Percentiles rank a stretch among this genome's conserved stretches.
phyloP scores from a whole-genome alignment of 2,329 filamentous ascomycete species.

The Calonectria fujianensis region DNA sequence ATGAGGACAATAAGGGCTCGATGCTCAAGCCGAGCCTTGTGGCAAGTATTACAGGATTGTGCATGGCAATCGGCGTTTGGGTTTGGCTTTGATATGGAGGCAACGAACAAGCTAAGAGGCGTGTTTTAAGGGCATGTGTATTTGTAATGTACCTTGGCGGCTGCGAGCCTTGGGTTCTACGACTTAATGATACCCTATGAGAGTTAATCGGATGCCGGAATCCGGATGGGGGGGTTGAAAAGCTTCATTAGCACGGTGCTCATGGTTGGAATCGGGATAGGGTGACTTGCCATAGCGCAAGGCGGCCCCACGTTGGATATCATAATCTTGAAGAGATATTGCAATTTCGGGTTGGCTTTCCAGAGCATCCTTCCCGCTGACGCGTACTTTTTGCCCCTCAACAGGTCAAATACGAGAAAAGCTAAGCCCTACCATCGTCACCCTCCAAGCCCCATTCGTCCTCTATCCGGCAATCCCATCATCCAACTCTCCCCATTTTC shows the following conservation, averaged over 20 bases:
- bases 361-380: conserved; percentile 13
- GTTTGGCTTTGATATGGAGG: conserved; percentile 54
- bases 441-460: background rate
- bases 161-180: background rate
- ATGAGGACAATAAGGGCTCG: conserved; percentile 45
- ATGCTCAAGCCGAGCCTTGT: conserved; percentile 41
- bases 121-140: conserved; percentile 1
- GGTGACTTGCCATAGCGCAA: background rate
- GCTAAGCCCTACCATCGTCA: conserved; percentile 11
- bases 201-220: conserved; percentile 12
- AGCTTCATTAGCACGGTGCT: background rate
- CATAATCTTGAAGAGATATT: background rate
- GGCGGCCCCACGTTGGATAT: background rate
- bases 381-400: background rate
- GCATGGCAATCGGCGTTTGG: conserved; percentile 65
- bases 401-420: conserved; percentile 22
- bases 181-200: conserved; percentile 29
- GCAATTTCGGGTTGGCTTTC: background rate
- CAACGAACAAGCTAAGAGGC: background rate
- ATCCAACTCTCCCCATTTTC: background rate
- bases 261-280: background rate
- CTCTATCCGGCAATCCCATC: conserved; percentile 5
- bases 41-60: conserved; percentile 53
- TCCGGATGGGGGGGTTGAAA: background rate
- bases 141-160: background rate